A percentile compares a stretch with the other conserved stretches of the same genome.
These are phyloP conservation scores for Colletotrichum sp. DNA, from an alignment of 2,329 filamentous ascomycete species.

Conservation along the genomic window DNA sequence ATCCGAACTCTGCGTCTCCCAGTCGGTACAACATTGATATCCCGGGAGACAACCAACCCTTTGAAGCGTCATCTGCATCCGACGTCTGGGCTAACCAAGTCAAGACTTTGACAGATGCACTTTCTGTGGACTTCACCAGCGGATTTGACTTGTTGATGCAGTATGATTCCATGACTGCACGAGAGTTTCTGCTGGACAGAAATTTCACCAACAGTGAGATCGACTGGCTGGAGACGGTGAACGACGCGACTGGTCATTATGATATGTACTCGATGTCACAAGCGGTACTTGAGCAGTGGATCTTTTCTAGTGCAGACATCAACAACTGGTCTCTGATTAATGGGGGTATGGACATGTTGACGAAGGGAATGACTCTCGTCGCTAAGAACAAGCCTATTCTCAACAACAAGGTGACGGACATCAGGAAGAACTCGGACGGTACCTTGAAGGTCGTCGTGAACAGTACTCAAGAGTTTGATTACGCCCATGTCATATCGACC, in stretches of 20 bases:
- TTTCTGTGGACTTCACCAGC: slow-evolving; percentile 18
- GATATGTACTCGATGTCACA: slow-evolving; percentile 26
- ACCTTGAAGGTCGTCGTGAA: slow-evolving; percentile 26
- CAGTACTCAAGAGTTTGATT: slow-evolving; percentile 19
- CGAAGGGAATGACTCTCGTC: slow-evolving; percentile 30
- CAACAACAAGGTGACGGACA: slow-evolving; percentile 25
- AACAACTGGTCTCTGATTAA: slow-evolving; percentile 34
- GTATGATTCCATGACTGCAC: slow-evolving; percentile 24
- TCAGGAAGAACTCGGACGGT: slow-evolving; percentile 18
- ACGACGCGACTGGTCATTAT: slow-evolving; percentile 28
- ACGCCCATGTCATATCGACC: slow-evolving; percentile 29
- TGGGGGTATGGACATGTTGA: slow-evolving; percentile 33
- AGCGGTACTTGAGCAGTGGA: slow-evolving; percentile 26
- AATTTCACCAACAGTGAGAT: slow-evolving; percentile 33
- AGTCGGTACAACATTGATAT: slow-evolving; percentile 17
- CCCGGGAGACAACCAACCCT: slow-evolving; percentile 19
- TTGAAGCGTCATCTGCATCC: slow-evolving; percentile 9
- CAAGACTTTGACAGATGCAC: slow-evolving; percentile 1
- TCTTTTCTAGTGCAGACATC: slow-evolving; percentile 26
- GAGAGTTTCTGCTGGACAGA: slow-evolving; percentile 26
- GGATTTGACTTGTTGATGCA: slow-evolving; percentile 27
- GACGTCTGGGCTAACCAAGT: slow-evolving; percentile 14
- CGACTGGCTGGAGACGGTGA: slow-evolving; percentile 31
- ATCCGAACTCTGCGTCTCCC: slow-evolving; percentile 4
- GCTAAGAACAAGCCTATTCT: slow-evolving; percentile 25